phyloP scores from a whole-genome alignment of 192 early-diverging fungal species.

The Dispira simplex region DNA sequence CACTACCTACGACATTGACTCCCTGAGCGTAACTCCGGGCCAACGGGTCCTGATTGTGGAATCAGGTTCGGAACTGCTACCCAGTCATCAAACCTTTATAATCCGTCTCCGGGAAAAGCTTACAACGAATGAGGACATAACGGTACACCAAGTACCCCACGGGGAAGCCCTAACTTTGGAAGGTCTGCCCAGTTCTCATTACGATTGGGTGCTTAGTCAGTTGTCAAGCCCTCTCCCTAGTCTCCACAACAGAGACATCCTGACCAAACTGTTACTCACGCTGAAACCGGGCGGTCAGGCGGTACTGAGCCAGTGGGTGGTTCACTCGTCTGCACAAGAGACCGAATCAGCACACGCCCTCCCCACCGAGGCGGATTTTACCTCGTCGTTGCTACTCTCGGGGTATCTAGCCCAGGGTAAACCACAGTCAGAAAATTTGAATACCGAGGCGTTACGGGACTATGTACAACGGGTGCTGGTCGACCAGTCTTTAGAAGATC shows the following conservation, averaged over 20 bases:
- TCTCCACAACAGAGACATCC: constrained; percentile 41
- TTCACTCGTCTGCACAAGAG: constrained; percentile 24
- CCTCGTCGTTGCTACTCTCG: constrained; percentile 36
- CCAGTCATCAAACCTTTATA: not conserved
- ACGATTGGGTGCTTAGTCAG: constrained; percentile 44
- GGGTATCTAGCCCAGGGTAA: constrained; percentile 27
- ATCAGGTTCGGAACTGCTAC: not conserved
- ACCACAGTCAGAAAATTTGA: not conserved
- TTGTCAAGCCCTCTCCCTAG: constrained; percentile 34
- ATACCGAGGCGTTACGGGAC: not conserved
- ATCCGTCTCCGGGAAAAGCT: not conserved
- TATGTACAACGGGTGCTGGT: not conserved
- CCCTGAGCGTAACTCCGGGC: not conserved
- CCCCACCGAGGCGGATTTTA: constrained; percentile 40
- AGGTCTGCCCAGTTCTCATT: constrained; percentile 31
- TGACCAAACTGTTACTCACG: constrained; percentile 41
- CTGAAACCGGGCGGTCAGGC: constrained; percentile 54
- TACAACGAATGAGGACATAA: not conserved
- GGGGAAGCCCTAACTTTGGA: constrained; percentile 19
- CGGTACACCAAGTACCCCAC: not conserved
- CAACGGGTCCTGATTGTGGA: not conserved
- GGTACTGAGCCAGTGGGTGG: constrained; percentile 50
- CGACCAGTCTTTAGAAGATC: not conserved
- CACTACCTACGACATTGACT: no score
- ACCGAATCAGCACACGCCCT: constrained; percentile 28